Base-by-base conservation (phyloP, 495 filamentous ascomycete species). In the Aspergillus bridgeri region DNA sequence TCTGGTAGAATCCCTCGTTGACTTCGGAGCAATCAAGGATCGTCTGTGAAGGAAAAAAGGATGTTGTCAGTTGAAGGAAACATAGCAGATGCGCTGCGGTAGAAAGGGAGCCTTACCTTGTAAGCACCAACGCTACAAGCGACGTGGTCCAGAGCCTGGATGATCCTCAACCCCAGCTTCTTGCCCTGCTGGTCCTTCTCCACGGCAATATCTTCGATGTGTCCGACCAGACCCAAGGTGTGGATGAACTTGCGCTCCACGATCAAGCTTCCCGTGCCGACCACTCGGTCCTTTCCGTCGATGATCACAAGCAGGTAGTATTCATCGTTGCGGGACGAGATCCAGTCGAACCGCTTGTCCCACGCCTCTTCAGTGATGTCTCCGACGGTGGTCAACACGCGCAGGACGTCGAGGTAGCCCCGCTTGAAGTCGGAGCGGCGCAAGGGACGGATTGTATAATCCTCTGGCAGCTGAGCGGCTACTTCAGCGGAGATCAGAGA, bases 151-250 rank as follows among this genome's bases (percentile, higher is more conserved):
- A 98, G 81, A 4, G 94, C 90, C 79, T 98, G 89, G 63, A 98
- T 98, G 54, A 98, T 86, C 57, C 89, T 83, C 69, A 96, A 75
- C 3, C 94, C 94, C 42, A 98, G 79, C 74, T 96, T 96, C 82
- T 96, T 97, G 54, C 94, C 94, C 72, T 98, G 94, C 73, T 97
- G 92, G 56, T 91, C 87, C 72, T 91, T 89, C 59, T 88, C 84
- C 22, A 98, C 93, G 7, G 94, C 91, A 74, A 98, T 97, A 73
- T 98, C 94, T 75, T 98, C 94, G 75, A 98, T 96, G 69, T 98
- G 94, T 2, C 93, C 94, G n/a, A 96, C 92, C 61, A 78, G 60
- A 6, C 77, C 77, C 7, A 80, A 68, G 11, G 66, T 64, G 57
- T 80, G 77, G 29, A 80, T 79, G 51, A 80, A 82, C 67, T 81